Evolutionary conservation across 1,284 basidiomycete species (phyloP), one percentile per base, ranked within the genome.

Genomic region (Tilletia horrida): DNA sequence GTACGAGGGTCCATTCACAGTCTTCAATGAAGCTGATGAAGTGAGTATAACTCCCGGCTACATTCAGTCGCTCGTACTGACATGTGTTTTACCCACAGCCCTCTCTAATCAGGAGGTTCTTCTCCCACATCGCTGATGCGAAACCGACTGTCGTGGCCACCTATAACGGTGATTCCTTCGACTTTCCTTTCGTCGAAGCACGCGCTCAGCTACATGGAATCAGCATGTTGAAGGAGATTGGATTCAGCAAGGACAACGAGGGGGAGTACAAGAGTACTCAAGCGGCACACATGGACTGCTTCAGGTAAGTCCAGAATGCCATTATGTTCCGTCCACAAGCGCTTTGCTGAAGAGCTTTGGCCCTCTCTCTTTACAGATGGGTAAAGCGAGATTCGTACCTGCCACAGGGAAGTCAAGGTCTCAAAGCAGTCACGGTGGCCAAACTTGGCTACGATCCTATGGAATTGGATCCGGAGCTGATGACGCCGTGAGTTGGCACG

Each of bases 321-420:
- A 29, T 18, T 7, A 48, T n/a, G n/a, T n/a, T n/a, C n/a, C 14
- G 61, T 40, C 9, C 42, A 57, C 31, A 16, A 29, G 14, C 16
- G 21, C 25, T 6, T 55, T 65, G 50, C 48, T 40, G 31, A 52
- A 27, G 4, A 27, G 1, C 50, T 52, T 52, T 21, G 23, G 21
- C 27, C 27, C 25, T 23, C 16, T 21, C 27, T 7, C 35, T 21
- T 45, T 21, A 40, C 66, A 75, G 73, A 78, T 99, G 96, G 96
- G 96, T 98, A 65, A 98, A 99, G 84, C 90, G 96, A 57, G 96
- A 98, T 84, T 97, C 94, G n/a, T 98, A 99, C 81, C 85, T 99
- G 6, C 96, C 96, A 0, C 96, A 98, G 84, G 96, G 96, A 42
- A 93, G 91, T 85, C 96, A 98, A 82, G 96, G 96, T 79, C 85